Base-by-base conservation (phyloP, 805 yeast genomes). In the Naumovozyma castellii region DNA sequence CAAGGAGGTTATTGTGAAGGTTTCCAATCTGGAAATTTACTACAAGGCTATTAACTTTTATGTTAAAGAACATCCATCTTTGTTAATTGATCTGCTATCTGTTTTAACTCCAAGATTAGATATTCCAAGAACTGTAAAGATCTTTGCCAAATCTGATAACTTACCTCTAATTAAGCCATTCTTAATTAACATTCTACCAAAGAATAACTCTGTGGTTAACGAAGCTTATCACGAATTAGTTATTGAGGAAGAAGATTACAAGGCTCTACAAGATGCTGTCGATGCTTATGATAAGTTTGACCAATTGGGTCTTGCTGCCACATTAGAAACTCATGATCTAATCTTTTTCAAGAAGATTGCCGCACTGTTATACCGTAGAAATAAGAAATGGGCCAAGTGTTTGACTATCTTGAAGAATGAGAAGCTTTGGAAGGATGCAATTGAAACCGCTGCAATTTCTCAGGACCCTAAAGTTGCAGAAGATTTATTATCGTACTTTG, bases 11-110 rank as follows among this genome's bases (percentile, higher is more conserved):
- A 71, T 92, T 45, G 95, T 85, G 46, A 92, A 92, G 71, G 97
- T 88, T 45, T 82, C 96, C 28, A 92, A 92, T 67, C 71, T 92
- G 64, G 98, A 92, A 70, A 87, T 92, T 43, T 92, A 88, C 68
- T 92, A 90, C 78, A 86, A 87, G 69, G 97, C 97, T 10, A 84
- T 92, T 57, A 88, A 85, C 69, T 92, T 92, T 64, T 92, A 92
- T 65, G 78, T 90, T 63, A 76, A 76, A 39, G 90, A 87, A 67
- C 94, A 87, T 64, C 98, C 98, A 46, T 79, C 88, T 40, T 73
- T 90, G 49, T 71, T 92, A 55, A 82, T 84, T 42, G 98, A 92
- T 58, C 72, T 92, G 61, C 72, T 92, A 53, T 65, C 88, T 6
- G 94, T 77, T 10, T 72, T 92, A 57, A 73, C 88, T 13, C 85